Evolutionary conservation across 2,329 filamentous ascomycete genomes (phyloP).

Genomic region (Sarocladium kiliense): DNA sequence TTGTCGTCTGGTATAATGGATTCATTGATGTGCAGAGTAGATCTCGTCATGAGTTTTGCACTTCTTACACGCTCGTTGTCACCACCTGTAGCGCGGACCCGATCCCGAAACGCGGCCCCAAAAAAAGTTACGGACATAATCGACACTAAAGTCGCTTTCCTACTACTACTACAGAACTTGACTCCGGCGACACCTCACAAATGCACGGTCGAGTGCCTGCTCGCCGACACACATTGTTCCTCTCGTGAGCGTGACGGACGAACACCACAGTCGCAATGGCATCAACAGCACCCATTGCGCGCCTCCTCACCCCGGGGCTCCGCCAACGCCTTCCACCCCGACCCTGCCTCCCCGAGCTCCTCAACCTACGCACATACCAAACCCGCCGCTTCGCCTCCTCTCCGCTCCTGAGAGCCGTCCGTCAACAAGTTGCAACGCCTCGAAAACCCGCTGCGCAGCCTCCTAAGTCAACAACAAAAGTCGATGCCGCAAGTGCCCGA

Average conservation of each 20-base stretch:
- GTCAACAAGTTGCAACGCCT: constrained; percentile 14
- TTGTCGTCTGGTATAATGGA: no score
- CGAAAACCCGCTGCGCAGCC: constrained; percentile 10
- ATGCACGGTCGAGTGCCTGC: no score
- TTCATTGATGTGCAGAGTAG: no score
- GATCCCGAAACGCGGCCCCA: background rate
- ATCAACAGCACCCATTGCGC: background rate
- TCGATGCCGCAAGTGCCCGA: constrained; percentile 4
- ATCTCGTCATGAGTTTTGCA: no score
- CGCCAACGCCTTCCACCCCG: constrained; percentile 17
- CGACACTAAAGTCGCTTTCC: no score
- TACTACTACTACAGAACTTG: no score
- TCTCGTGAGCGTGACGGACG: background rate
- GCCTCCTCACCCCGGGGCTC: constrained; percentile 22
- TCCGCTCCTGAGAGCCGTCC: constrained; percentile 16
- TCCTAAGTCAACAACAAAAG: constrained; percentile 9
- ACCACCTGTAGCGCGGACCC: background rate
- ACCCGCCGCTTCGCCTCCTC: constrained; percentile 25
- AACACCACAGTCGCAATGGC: background rate
- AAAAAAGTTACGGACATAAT: no score
- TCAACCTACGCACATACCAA: constrained; percentile 14
- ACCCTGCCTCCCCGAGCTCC: constrained; percentile 17
- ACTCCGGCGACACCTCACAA: no score
- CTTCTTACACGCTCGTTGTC: no score
- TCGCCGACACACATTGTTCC: background rate